Base-by-base conservation (phyloP, 441 rosid species). In the Monsonia emarginata region DNA sequence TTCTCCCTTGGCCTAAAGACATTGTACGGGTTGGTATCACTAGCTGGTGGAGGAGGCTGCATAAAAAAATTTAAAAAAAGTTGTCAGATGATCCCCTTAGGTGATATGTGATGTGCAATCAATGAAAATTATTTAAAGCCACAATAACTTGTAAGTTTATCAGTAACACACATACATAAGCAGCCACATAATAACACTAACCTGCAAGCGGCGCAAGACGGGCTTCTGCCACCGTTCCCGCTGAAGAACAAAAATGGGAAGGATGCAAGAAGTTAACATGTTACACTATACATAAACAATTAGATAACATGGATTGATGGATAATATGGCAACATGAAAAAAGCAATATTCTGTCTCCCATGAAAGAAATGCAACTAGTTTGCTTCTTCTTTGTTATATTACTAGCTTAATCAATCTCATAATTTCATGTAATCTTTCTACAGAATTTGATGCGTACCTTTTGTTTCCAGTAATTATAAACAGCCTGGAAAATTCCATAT, bases 181-280 rank as follows among this genome's bases (percentile, higher is more conserved):
- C n/a, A 10, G n/a, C n/a, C 46, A 10, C 9, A 1, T 11, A 8
- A 8, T 40, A 40, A 62, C 58, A 75, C 77, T 80, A 62, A 94
- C 98, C 98, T 94, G 98, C 75, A 94, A 79, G 18, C 95, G 95
- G 61, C 97, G 91, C 74, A 94, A 75, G 71, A 89, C 65, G 65
- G 99, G 99, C 75, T 94, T 94, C 86, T 91, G 96, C 99, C 96
- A 89, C 74, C 84, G 78, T 78, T 85, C 88, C 56, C 98, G 97
- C 98, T 94, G 86, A 67, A 65, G 30, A n/a, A n/a, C n/a, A n/a
- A n/a, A n/a, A n/a, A n/a, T n/a, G n/a, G n/a, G n/a, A 65, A 21
- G 25, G 59, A 66, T 27, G 58, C 1, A 26, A 48, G 26, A 25
- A 8, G 13, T 13, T 16, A 40, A 40, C 13, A 40, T n/a, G n/a